Base-by-base conservation (phyloP, 2,329 filamentous ascomycete species). In the Fusarium oligoseptatum region DNA sequence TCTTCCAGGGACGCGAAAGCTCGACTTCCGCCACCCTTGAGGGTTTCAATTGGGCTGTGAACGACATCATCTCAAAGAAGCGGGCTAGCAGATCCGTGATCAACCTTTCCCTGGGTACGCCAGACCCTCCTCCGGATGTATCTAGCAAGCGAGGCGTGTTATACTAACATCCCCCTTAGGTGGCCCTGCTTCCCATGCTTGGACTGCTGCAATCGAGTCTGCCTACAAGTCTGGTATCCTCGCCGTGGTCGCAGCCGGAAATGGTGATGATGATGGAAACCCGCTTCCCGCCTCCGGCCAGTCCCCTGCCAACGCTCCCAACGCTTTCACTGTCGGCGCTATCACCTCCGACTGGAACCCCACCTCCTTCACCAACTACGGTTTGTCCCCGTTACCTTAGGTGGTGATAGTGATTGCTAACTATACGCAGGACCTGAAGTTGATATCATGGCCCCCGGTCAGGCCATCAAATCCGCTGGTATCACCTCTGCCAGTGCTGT, bases 321-420 rank as follows among this genome's bases (percentile, higher is more conserved):
- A 68, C 4, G 74, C 75, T 4, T 70, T 82, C 10, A 79, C 80
- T 1, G 80, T 81, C 22, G 81, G 79, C 4, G 79, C 78, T 1
- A 74, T 80, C 34, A 82, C 84, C 56, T 72, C 75, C 6, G 70
- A 76, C 14, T 82, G 85, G 74, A 62, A 60, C 11, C 77, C 80
- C 3, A 82, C 84, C 4, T 72, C 69, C 0, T 87, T 84, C 77
- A 86, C 84, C 64, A 89, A 89, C 81, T 88, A 79, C 39, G 87
- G 87, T 48, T 48, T 4, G 43, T 24, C 9, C 22, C 2, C 1
- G 12, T 24, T 6, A 9, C 14, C 43, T 9, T 5, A 48, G 0
- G 15, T 17, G 14, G 22, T 2, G 2, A 15, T 6, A 15, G 6
- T 5, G 0, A 6, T 48, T 17, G 14, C 43, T 48, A 6, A 48